Base-by-base conservation (phyloP, 2,329 filamentous ascomycete species). In the Periglandula ipomoeae region DNA sequence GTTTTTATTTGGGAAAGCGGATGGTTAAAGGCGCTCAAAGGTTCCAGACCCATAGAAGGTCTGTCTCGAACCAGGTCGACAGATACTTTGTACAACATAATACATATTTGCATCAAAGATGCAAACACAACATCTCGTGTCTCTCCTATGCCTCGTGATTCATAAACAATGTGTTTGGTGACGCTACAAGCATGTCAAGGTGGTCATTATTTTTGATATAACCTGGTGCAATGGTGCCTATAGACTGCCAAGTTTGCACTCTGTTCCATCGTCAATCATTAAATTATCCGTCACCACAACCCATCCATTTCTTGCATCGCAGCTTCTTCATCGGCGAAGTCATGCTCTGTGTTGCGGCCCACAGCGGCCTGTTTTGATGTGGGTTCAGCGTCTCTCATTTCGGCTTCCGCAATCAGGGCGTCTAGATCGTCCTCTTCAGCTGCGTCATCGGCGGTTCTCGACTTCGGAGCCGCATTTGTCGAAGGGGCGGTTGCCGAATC, bases 291-390 rank as follows among this genome's bases (percentile, higher is more conserved):
- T 22, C 23, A 48, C 46, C 73, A 79, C 22, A 78, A 53, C 0
- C 71, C 76, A 37, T 76, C 75, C 74, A 81, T 78, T 53, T 79
- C 79, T 34, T 75, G 79, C 79, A 89, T 82, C 1, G 76, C 82
- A 51, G 81, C 83, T 64, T 85, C 79, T 13, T 85, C 82, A 47
- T 82, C 81, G 1, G 72, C 76, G 60, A 78, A 81, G 22, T 70
- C 64, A 32, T 73, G 61, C 2, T 39, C 17, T 2, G 13, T 15
- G 10, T 27, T 11, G n/a, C 26, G 15, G 7, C 11, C 48, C 30
- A 41, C 4, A 62, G 56, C 23, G 15, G 44, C 5, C n/a, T n/a
- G 27, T 44, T 9, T 41, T 3, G 20, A 32, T 5, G 13, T 38
- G 41, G 46, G 34, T 7, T 38, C 35, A 35, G 23, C 10, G 34